Conservation (phyloP, 2,329 filamentous ascomycete genomes). For the Podosphaera xanthii region DNA sequence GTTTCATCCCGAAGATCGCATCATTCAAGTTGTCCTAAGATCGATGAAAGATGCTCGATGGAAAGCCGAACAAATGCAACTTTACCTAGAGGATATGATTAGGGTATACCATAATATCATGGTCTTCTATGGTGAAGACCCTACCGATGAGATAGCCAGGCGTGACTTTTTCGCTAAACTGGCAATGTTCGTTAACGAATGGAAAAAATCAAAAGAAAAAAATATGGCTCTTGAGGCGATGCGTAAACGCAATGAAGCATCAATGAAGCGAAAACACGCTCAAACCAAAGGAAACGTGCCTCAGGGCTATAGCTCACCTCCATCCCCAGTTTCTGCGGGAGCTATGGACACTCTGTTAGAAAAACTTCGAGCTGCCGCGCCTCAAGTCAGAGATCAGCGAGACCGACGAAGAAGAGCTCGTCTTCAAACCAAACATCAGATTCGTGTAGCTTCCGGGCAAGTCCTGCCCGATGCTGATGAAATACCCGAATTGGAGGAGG, state of each 20-base stretch:
- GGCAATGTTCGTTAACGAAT: constrained; percentile 71
- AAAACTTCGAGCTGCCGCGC: constrained; percentile 81
- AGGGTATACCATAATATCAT: constrained; percentile 87
- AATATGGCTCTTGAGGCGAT: constrained; percentile 66
- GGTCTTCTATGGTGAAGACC: constrained; percentile 89
- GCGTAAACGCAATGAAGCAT: constrained; percentile 66
- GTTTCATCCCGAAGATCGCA: constrained; percentile 92
- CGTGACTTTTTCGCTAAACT: constrained; percentile 92
- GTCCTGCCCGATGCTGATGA: constrained; percentile 56
- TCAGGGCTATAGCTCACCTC: constrained; percentile 23
- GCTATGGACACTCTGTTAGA: constrained; percentile 92
- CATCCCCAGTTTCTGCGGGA: constrained; percentile 52
- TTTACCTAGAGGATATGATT: constrained; percentile 84
- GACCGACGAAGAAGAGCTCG: constrained; percentile 71
- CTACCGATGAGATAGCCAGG: constrained; percentile 72
- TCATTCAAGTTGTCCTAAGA: constrained; percentile 73
- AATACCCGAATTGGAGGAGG: constrained; percentile 32
- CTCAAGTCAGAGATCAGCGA: constrained; percentile 69
- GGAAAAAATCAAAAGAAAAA: constrained; percentile 92
- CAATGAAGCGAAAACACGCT: constrained; percentile 70
- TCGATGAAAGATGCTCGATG: constrained; percentile 90
- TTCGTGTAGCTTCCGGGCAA: constrained; percentile 72
- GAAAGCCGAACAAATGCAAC: constrained; percentile 85
- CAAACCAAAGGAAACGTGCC: constrained; percentile 31
- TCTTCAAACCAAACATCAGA: constrained; percentile 75